Conservation (phyloP, 768 basidiomycete species). For the Asterophora lycoperdoides region DNA sequence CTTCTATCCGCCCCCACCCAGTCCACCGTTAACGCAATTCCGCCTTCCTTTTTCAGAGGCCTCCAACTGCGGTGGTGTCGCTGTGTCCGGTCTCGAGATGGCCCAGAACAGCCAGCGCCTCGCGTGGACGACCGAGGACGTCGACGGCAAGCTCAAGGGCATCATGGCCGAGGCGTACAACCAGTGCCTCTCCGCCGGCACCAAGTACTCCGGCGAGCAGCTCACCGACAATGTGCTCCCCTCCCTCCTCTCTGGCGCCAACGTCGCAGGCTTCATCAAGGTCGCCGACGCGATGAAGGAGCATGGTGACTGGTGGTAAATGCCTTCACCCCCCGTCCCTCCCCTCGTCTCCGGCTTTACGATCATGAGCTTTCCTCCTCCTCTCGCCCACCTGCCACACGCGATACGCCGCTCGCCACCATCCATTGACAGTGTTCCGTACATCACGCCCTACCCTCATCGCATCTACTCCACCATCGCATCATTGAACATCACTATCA, state of each 20-base stretch:
- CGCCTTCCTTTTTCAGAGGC: conserved; percentile 30
- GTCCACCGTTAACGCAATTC: conserved; percentile 1
- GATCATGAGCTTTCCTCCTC: too few relatives aligned
- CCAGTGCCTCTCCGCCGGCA: conserved; percentile 52
- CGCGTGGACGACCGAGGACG: conserved; percentile 57
- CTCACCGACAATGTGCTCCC: conserved; percentile 37
- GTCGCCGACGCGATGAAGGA: conserved; percentile 70
- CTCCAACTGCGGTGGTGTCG: conserved; percentile 71
- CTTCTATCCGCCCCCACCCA: neutral
- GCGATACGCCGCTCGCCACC: too few relatives aligned
- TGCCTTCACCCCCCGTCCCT: neutral
- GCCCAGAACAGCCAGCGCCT: conserved; percentile 70
- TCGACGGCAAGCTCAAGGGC: conserved; percentile 62
- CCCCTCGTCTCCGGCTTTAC: too few relatives aligned
- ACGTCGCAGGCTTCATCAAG: conserved; percentile 70
- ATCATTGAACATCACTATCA: too few relatives aligned
- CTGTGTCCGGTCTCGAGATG: conserved; percentile 77
- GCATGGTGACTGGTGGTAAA: conserved; percentile 76
- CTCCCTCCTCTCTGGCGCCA: conserved; percentile 59
- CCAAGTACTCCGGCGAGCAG: conserved; percentile 52
- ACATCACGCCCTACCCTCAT: too few relatives aligned
- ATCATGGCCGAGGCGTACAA: conserved; percentile 69
- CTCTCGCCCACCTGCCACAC: too few relatives aligned
- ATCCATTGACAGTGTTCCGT: too few relatives aligned
- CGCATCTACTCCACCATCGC: too few relatives aligned